A percentile compares a stretch with the other conserved stretches of the same genome.
These are phyloP conservation scores for Eutypella sp. DNA, from an alignment of 2,329 filamentous ascomycete species.

Conservation along the genomic window DNA sequence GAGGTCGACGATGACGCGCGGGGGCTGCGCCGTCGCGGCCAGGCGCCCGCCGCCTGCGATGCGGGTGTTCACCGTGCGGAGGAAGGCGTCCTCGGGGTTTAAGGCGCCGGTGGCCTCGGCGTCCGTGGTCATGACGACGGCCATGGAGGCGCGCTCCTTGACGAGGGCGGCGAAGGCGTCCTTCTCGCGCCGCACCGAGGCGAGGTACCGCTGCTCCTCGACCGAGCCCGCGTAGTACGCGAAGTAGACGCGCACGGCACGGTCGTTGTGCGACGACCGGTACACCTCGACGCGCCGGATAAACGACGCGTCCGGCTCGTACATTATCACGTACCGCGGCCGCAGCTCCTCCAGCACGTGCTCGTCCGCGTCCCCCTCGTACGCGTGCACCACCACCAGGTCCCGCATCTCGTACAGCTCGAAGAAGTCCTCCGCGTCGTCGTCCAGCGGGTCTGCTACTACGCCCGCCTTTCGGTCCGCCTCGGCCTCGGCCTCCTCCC, in stretches of 20 bases:
- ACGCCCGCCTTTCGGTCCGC: conserved; percentile 71
- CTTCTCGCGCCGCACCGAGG: conserved; percentile 87
- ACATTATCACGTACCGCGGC: conserved; percentile 96
- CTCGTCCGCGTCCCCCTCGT: conserved; percentile 93
- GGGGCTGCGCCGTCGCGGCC: conserved; percentile 76
- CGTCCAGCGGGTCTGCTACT: conserved; percentile 68
- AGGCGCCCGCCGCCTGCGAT: conserved; percentile 90
- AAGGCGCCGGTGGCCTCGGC: conserved; percentile 59
- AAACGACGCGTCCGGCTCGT: conserved; percentile 91
- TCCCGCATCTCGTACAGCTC: conserved; percentile 89
- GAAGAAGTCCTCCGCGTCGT: conserved; percentile 90
- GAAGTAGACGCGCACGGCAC: conserved; percentile 90
- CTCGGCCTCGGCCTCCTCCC: conserved; percentile 76
- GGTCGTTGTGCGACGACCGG: conserved; percentile 84
- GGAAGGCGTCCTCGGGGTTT: conserved; percentile 85
- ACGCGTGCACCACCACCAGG: conserved; percentile 83
- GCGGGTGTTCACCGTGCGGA: conserved; percentile 92
- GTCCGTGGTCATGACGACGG: conserved; percentile 75
- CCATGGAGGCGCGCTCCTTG: conserved; percentile 90
- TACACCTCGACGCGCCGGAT: conserved; percentile 94
- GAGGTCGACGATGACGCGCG: conserved; percentile 89
- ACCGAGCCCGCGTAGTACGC: conserved; percentile 94
- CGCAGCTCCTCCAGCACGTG: conserved; percentile 92
- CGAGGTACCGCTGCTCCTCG: conserved; percentile 90
- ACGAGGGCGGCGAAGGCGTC: conserved; percentile 94